Evolutionary conservation across 2,329 filamentous ascomycete genomes (phyloP).

Genomic region (Pestalotiopsis sp.): DNA sequence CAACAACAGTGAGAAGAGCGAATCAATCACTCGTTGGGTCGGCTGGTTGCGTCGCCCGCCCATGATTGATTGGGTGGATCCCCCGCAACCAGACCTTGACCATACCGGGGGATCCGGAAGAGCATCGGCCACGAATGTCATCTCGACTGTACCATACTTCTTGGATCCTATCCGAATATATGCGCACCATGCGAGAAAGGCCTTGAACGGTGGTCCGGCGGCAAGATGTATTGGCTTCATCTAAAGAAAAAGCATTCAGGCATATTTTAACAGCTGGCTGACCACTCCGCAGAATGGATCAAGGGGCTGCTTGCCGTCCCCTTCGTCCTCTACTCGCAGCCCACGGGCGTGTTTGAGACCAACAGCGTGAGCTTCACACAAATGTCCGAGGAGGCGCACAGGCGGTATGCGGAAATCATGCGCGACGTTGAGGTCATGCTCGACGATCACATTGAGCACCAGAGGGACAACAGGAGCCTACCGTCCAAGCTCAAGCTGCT

Average conservation of each 20-base stretch:
- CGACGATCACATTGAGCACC: conserved; percentile 78
- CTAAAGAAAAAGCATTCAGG: not conserved
- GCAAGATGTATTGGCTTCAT: not conserved
- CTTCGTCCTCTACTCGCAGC: conserved; percentile 95
- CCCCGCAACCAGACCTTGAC: not conserved
- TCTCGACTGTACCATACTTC: not conserved
- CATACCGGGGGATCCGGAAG: conserved; percentile 3
- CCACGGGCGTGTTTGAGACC: conserved; percentile 80
- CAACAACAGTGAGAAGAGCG: not conserved
- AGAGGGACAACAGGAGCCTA: conserved; percentile 63
- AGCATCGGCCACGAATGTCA: not conserved
- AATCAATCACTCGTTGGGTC: not conserved
- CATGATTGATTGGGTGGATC: not conserved
- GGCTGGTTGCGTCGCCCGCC: not conserved
- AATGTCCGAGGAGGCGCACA: conserved; percentile 80
- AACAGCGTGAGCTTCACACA: conserved; percentile 66
- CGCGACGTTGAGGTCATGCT: conserved; percentile 90
- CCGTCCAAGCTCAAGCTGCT: conserved; percentile 91
- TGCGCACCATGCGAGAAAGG: not conserved
- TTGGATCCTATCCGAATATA: too few relatives aligned
- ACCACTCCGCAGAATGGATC: conserved; percentile 75
- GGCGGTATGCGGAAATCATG: conserved; percentile 94
- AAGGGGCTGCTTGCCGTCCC: conserved; percentile 93
- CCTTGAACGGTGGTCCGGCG: not conserved
- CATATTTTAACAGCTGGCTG: conserved; percentile 11